Evolutionary conservation across 176 grass and related monocot species (phyloP).

Genomic region (Pontederia crassipes): DNA sequence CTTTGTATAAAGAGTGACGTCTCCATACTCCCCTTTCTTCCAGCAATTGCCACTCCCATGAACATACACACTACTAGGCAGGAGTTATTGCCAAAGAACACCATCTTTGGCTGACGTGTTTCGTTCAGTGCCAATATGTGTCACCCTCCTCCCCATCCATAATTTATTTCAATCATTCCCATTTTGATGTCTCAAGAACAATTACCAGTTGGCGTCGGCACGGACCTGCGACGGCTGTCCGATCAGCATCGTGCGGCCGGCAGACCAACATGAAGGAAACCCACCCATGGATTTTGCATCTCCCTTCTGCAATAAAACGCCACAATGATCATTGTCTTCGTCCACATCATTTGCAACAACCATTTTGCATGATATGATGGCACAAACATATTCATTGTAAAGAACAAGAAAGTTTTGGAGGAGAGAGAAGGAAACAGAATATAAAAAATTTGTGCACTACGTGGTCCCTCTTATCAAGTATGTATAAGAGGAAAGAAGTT

Average conservation of each 20-base stretch:
- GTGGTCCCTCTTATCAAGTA: too few species aligned
- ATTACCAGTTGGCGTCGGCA: neutral
- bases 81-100: neutral
- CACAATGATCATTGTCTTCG: neutral
- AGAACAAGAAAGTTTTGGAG: too few species aligned
- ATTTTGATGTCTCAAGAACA: neutral
- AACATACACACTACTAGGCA: neutral
- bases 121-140: neutral
- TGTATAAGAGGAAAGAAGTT: too few species aligned
- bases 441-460: too few species aligned
- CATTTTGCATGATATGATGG: neutral
- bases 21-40: slow-evolving; percentile 8
- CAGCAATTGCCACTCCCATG: neutral
- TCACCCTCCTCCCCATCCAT: neutral
- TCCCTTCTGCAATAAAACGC: neutral
- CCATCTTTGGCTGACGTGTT: neutral
- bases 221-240: neutral
- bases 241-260: neutral
- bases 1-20: slow-evolving; percentile 12
- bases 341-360: neutral
- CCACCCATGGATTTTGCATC: neutral
- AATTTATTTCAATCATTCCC: neutral
- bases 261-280: neutral
- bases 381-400: too few species aligned
- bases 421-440: too few species aligned